These are phyloP conservation scores for Colletotrichum noveboracense DNA, from an alignment of 2,329 filamentous ascomycete genomes.

Conservation along the genomic window DNA sequence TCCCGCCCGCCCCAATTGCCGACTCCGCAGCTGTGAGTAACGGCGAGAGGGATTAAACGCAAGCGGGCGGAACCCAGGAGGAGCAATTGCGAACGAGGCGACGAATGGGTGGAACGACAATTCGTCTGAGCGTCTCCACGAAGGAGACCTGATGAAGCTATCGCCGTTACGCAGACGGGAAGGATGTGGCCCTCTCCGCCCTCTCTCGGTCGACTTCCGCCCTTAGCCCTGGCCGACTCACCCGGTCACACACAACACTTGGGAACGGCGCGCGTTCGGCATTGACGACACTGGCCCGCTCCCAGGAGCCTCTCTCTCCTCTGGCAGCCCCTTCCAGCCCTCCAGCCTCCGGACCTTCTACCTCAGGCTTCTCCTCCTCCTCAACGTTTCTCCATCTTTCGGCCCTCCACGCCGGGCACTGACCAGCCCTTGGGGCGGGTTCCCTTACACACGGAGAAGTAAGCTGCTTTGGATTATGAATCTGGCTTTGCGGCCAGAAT, in stretches of 20 bases:
- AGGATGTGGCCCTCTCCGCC: constrained; percentile 10
- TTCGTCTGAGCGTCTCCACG: constrained; percentile 12
- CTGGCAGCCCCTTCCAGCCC: neutral
- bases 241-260: neutral
- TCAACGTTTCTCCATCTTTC: constrained; percentile 15
- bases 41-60: constrained; percentile 6
- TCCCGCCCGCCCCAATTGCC: neutral
- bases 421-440: neutral
- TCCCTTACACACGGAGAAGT: constrained; percentile 9
- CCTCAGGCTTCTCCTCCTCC: neutral
- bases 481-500: constrained; percentile 17
- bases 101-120: neutral
- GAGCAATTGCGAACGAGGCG: neutral
- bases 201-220: constrained; percentile 19
- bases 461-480: constrained; percentile 13
- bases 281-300: constrained; percentile 7
- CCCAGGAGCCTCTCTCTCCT: neutral
- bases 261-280: constrained; percentile 7
- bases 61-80: constrained; percentile 7
- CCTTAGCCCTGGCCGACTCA: constrained; percentile 18
- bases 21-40: neutral
- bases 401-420: constrained; percentile 3
- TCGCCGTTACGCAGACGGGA: neutral
- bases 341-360: neutral
- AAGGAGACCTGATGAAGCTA: neutral